Percentiles rank a stretch among this genome's conserved stretches.
phyloP scores from a whole-genome alignment of 805 yeast species.

The Metschnikowia lachancei region DNA sequence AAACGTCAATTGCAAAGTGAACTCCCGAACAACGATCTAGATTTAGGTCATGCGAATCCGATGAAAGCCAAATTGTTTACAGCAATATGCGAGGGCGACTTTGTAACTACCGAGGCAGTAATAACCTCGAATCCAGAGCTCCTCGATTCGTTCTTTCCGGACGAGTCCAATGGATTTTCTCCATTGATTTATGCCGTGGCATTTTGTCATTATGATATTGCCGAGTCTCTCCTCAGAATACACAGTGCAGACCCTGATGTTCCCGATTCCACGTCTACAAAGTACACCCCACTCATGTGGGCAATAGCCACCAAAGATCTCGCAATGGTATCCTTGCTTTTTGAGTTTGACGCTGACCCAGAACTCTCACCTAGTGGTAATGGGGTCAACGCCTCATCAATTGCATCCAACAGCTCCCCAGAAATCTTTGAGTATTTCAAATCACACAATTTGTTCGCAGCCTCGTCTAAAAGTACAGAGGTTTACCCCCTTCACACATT shows the following conservation, averaged over 20 bases:
- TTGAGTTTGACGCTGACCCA: constrained; percentile 66
- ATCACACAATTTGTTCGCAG: constrained; percentile 42
- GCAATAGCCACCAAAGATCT: constrained; percentile 64
- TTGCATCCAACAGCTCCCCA: constrained; percentile 51
- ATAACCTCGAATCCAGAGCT: constrained; percentile 23
- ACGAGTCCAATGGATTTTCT: constrained; percentile 32
- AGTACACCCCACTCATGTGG: constrained; percentile 82
- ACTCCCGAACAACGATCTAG: neutral
- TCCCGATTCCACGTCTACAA: constrained; percentile 44
- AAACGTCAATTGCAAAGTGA: constrained; percentile 6
- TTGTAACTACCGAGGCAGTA: constrained; percentile 32
- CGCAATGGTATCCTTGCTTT: constrained; percentile 52
- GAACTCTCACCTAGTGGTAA: constrained; percentile 35
- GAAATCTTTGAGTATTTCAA: constrained; percentile 58
- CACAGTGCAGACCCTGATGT: constrained; percentile 49
- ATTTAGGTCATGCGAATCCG: neutral
- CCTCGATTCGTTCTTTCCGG: constrained; percentile 22
- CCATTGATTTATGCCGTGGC: constrained; percentile 52
- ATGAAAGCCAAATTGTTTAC: constrained; percentile 20
- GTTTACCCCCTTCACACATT: constrained; percentile 18
- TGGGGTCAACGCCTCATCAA: constrained; percentile 52
- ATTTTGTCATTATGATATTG: constrained; percentile 47
- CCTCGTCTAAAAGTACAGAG: constrained; percentile 10
- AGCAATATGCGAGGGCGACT: constrained; percentile 39
- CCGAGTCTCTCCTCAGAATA: constrained; percentile 44